Conservation (phyloP, 768 basidiomycete genomes). For the Termitomyces sp. region DNA sequence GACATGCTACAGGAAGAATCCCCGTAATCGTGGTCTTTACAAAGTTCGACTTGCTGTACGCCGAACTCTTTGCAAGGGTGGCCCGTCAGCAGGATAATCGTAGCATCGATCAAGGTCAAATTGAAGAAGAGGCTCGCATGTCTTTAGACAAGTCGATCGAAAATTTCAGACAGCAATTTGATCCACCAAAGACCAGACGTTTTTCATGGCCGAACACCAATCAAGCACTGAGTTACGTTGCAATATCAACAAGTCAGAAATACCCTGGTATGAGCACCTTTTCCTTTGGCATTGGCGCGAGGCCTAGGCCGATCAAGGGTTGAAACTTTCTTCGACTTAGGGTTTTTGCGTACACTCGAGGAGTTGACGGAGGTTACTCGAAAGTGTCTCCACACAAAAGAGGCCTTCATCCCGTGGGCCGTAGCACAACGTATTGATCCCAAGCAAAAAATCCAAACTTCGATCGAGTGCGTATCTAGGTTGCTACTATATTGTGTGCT, state of each 20-base stretch:
- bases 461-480: neutral
- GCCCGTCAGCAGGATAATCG: neutral
- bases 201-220: neutral
- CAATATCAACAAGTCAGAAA: neutral
- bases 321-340: neutral
- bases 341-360: neutral
- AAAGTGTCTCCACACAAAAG: neutral
- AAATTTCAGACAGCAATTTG: neutral
- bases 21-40: neutral
- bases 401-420: neutral
- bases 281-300: neutral
- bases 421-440: constrained; percentile 3
- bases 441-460: constrained; percentile 1
- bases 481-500: neutral
- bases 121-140: neutral
- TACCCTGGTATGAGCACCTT: neutral
- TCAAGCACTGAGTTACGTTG: neutral
- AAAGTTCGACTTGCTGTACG: neutral
- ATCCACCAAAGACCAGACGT: neutral
- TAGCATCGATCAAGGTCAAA: neutral
- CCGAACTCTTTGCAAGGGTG: neutral
- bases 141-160: neutral
- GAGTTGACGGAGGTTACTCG: neutral
- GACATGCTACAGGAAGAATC: neutral
- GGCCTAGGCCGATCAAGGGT: neutral